phyloP scores from a whole-genome alignment of 2,329 filamentous ascomycete genomes.

The Phaeosphaeriaceae sp. region DNA sequence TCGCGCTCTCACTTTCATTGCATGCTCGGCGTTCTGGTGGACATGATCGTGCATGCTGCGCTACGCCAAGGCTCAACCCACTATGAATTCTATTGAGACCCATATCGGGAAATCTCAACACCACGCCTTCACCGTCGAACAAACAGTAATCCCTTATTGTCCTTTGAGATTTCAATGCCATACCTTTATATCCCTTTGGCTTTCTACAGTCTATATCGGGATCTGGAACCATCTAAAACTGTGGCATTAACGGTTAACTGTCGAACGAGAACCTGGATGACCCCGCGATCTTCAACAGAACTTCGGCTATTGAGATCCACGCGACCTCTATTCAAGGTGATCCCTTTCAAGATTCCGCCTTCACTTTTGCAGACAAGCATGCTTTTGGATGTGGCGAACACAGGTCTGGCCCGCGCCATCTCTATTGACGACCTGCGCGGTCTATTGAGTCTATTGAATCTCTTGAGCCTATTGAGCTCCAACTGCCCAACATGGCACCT shows the following conservation, averaged over 20 bases:
- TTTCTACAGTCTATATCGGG: conserved; percentile 7
- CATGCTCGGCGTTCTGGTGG: not conserved
- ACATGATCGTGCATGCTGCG: not conserved
- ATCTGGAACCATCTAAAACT: conserved; percentile 11
- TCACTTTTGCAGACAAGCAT: conserved; percentile 12
- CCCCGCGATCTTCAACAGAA: not conserved
- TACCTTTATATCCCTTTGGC: conserved; percentile 17
- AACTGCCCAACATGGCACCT: not conserved
- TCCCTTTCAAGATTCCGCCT: conserved; percentile 17
- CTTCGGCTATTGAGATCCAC: conserved; percentile 5
- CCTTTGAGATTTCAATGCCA: conserved; percentile 3
- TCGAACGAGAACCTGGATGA: conserved; percentile 7
- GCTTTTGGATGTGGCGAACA: conserved; percentile 15
- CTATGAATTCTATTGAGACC: conserved; percentile 41
- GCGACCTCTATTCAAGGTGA: conserved; percentile 12
- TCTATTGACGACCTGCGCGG: conserved; percentile 16
- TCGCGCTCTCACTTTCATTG: not conserved
- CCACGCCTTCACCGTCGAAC: conserved; percentile 17
- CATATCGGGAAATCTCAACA: conserved; percentile 24
- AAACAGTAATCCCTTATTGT: conserved; percentile 21
- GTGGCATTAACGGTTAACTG: conserved; percentile 1
- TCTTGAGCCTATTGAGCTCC: conserved; percentile 15
- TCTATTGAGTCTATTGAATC: conserved; percentile 31
- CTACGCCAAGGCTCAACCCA: conserved; percentile 24
- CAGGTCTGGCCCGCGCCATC: conserved; percentile 4